Evolutionary conservation across 371 early-diverging fungal species (phyloP), one percentile per base, ranked within the genome.

Genomic region (Lichtheimia hyalospora): DNA sequence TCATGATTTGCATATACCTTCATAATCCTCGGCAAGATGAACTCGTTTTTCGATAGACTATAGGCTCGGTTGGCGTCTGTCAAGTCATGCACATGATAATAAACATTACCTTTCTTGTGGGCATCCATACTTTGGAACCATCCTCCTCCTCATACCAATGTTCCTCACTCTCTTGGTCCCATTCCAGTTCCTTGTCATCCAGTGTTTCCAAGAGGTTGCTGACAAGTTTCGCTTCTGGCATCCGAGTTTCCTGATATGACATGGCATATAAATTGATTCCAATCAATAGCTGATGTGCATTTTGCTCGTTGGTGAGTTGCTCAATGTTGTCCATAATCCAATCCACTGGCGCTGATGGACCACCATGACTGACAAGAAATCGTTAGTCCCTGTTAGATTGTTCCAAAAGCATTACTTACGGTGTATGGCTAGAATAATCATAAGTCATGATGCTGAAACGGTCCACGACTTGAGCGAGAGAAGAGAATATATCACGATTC

Each of bases 381-480:
- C 5, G 39, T 41, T 10, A 43, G 6, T n/a, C 42, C 4, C 27
- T 7, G 7, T 27, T 5, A 1, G 12, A 4, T 23, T 44, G 23
- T 14, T 24, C 23, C 7, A 42, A 34, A 16, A 51, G 10, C n/a
- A 51, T 7, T 18, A 59, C 68, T 68, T 66, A 81, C 79, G 61
- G 63, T 24, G 67, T 44, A 27, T 70, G 68, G 16, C 66, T 69
- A 1, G 84, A 82, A 67, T 73, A 85, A 58, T 88, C 88, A 63
- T 86, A 86, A 4, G 84, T 84, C 85, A 88, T 86, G 20, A 88
- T 59, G 24, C 76, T 77, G 54, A 88, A 83, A n/a, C 72, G 59
- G 59, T 84, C 84, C 3, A 85, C 75, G 42, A 73, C 61, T 3
- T 65, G 56, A 23, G 74, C 64, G 60, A 84, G 63, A 5, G 54